Conservation (phyloP, 495 filamentous ascomycete genomes). For the Penicillium subrubescens region DNA sequence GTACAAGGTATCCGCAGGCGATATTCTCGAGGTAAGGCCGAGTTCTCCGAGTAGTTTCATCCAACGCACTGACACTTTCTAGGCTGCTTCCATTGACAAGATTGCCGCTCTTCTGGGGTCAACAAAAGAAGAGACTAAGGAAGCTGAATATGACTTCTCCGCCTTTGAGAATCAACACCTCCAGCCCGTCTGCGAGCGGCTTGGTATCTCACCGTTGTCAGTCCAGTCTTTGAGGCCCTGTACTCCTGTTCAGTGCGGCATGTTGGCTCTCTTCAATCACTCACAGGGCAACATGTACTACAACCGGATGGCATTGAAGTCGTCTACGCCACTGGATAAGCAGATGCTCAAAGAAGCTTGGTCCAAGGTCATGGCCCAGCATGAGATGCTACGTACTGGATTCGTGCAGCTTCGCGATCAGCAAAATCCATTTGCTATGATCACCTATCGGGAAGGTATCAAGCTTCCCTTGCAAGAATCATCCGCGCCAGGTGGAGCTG, state of each 20-base stretch:
- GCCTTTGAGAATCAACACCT: constrained; percentile 56
- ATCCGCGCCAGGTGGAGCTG: constrained; percentile 4
- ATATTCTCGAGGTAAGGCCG: constrained; percentile 61
- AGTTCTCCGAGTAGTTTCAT: constrained; percentile 59
- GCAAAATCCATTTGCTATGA: constrained; percentile 64
- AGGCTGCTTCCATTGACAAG: constrained; percentile 40
- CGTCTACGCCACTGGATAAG: constrained; percentile 52
- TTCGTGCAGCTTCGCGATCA: constrained; percentile 57
- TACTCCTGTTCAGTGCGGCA: constrained; percentile 77
- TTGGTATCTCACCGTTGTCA: constrained; percentile 15
- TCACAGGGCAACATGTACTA: constrained; percentile 72
- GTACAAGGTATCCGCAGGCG: constrained; percentile 60
- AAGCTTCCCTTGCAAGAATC: constrained; percentile 48
- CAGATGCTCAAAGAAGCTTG: constrained; percentile 60
- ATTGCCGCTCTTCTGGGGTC: constrained; percentile 30
- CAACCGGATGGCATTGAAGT: constrained; percentile 70
- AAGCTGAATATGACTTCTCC: constrained; percentile 26
- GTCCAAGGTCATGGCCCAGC: constrained; percentile 49
- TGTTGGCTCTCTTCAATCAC: constrained; percentile 73
- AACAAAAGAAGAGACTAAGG: constrained; percentile 10
- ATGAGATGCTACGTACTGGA: constrained; percentile 72
- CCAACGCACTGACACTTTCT: constrained; percentile 54
- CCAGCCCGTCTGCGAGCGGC: constrained; percentile 47
- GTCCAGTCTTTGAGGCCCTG: constrained; percentile 42
- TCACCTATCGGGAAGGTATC: constrained; percentile 49